Evolutionary conservation across 768 basidiomycete genomes (phyloP), one percentile per base, ranked within the genome.

Genomic region (Tulasnella sp.): DNA sequence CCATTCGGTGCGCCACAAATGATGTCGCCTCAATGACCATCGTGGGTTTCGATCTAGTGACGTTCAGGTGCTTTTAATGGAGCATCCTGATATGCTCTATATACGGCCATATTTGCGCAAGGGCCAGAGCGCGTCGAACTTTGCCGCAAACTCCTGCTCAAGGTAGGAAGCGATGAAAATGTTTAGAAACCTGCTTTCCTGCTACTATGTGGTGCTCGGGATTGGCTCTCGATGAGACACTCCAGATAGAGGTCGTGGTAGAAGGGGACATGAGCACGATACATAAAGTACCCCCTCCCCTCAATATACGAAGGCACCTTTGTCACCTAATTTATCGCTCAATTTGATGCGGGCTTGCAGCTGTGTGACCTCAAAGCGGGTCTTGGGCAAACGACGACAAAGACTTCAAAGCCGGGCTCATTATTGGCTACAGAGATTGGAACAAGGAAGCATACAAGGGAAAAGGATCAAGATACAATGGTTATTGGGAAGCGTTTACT

Each of bases 231-330:
- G 79, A 54, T 64, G 79, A 38, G 79, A 78, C 17, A 78, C 78
- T 40, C 75, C 79, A 75, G 79, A 79, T 25, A 79, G 82, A 54
- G 75, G 75, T 38, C 58, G 79, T 19, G 79, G 80, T 34, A 80
- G 80, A 72, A 79, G 79, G 39, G 79, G 79, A 45, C 71, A 64
- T 25, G 75, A 68, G 9, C 36, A 68, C 25, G 75, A 31, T 37
- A 37, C 14, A 67, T 52, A n/a, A 52, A 22, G 36, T 11, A 12
- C 42, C 17, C 12, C 12, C 1, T 9, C 12, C 64, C 22, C 64
- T 37, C 36, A 12, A 42, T 42, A 12, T 15, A 42, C 42, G 42
- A 42, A 17, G 42, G 17, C 42, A 11, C 12, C 42, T 42, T 42
- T 42, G 42, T 49, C n/a, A 49, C 45, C 15, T 5, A 2, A 22